These are phyloP conservation scores for Suillus cothurnatus DNA, from an alignment of 768 basidiomycete genomes.

Conservation along the genomic window DNA sequence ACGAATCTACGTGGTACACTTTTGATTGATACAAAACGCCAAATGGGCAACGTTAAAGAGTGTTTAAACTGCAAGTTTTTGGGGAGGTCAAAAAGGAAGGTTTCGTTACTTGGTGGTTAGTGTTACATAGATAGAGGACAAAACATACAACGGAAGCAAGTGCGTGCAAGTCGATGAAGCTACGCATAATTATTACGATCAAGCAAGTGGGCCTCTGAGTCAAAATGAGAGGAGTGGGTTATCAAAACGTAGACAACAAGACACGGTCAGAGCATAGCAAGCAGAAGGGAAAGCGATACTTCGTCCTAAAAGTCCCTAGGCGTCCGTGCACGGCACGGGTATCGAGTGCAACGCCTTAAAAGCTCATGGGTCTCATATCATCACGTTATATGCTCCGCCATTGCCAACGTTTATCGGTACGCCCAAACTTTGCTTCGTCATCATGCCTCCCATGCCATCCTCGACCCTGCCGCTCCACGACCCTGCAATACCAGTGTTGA, in stretches of 20 bases:
- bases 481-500: constrained; percentile 26
- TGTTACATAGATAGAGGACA: constrained; percentile 16
- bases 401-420: constrained; percentile 42
- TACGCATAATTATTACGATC: constrained; percentile 5
- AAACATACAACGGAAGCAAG: constrained; percentile 11
- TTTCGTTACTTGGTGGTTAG: constrained; percentile 25
- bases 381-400: constrained; percentile 41
- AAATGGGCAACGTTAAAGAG: background rate
- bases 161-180: constrained; percentile 3
- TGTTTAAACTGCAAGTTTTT: constrained; percentile 13
- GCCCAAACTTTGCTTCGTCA: constrained; percentile 36
- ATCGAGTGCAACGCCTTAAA: background rate
- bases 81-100: constrained; percentile 20
- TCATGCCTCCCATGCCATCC: constrained; percentile 36
- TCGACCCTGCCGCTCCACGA: constrained; percentile 30
- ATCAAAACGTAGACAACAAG: constrained; percentile 18
- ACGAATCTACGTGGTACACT: background rate
- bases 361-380: constrained; percentile 32
- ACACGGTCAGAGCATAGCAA: constrained; percentile 15
- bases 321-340: constrained; percentile 14
- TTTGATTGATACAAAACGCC: constrained; percentile 1
- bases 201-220: constrained; percentile 7
- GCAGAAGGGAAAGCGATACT: constrained; percentile 16
- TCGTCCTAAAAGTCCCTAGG: constrained; percentile 19
- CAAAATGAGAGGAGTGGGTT: background rate